Conservation (phyloP, 2,329 filamentous ascomycete genomes). For the Dendryphion nanum region DNA sequence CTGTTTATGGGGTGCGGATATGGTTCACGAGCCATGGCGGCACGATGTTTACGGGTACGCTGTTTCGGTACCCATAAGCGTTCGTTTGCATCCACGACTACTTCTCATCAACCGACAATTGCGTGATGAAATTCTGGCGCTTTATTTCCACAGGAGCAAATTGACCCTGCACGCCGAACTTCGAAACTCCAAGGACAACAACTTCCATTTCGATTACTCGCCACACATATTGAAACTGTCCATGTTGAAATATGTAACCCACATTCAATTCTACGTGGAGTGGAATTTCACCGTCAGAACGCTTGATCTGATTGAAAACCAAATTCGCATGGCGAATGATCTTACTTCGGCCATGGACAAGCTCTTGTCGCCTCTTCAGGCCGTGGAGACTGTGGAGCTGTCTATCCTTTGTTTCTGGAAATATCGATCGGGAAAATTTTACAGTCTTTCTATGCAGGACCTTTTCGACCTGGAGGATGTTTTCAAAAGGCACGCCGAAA, state of each 20-base stretch:
- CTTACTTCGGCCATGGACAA: conserved; percentile 32
- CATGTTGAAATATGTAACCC: conserved; percentile 26
- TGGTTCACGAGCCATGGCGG: conserved; percentile 34
- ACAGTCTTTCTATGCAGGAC: conserved; percentile 35
- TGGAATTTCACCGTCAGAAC: conserved; percentile 32
- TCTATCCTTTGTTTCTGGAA: conserved; percentile 37
- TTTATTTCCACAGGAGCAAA: conserved; percentile 28
- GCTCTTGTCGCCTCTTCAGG: conserved; percentile 21
- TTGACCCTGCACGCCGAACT: conserved; percentile 35
- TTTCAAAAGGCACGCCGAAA: conserved; percentile 32
- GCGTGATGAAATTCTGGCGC: conserved; percentile 25
- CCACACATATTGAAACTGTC: conserved; percentile 32
- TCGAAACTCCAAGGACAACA: conserved; percentile 27
- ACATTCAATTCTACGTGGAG: conserved; percentile 35
- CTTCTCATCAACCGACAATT: conserved; percentile 33
- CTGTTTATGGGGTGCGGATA: conserved; percentile 35
- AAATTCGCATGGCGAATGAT: conserved; percentile 29
- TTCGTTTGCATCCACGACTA: conserved; percentile 20
- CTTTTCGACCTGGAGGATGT: conserved; percentile 36
- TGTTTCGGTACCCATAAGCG: conserved; percentile 17
- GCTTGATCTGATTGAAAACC: conserved; percentile 23
- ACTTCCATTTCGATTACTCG: conserved; percentile 33
- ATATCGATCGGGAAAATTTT: conserved; percentile 29
- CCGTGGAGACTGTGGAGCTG: conserved; percentile 29
- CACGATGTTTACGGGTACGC: conserved; percentile 34